A percentile compares a stretch with the other conserved stretches of the same genome.
phyloP scores from a whole-genome alignment of 805 yeast species.

The Saturnispora kantuleensis region DNA sequence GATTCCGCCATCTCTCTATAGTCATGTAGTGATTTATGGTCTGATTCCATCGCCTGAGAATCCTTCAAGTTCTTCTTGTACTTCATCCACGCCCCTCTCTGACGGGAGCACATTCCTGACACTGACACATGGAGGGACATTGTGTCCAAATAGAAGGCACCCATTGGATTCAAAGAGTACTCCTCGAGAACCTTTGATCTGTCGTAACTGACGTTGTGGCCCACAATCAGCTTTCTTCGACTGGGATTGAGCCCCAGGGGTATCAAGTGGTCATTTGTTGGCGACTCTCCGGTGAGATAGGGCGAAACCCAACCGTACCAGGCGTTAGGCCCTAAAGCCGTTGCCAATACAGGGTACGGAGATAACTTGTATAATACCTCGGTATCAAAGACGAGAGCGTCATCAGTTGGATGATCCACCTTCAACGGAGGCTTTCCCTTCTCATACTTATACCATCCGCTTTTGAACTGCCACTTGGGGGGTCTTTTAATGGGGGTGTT shows the following conservation, averaged over 20 bases:
- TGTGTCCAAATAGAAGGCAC: conserved; percentile 78
- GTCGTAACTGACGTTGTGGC: conserved; percentile 88
- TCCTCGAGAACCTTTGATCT: conserved; percentile 82
- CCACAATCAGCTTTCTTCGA: conserved; percentile 46
- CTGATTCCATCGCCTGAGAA: conserved; percentile 13
- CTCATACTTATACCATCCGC: conserved; percentile 81
- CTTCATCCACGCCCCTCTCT: conserved; percentile 67
- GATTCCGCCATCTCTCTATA: conserved; percentile 17
- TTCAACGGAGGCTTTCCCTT: conserved; percentile 40
- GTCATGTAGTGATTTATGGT: conserved; percentile 14
- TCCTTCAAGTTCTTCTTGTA: conserved; percentile 35
- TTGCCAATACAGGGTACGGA: conserved; percentile 68
- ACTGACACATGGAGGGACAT: conserved; percentile 88
- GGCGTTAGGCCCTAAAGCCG: conserved; percentile 64
- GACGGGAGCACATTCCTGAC: conserved; percentile 88
- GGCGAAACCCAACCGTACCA: conserved; percentile 98
- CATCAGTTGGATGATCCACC: conserved; percentile 65
- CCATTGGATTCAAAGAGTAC: conserved; percentile 54
- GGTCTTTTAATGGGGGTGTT: conserved; percentile 33
- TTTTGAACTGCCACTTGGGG: conserved; percentile 39
- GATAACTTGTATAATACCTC: conserved; percentile 75
- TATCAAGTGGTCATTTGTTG: conserved; percentile 50
- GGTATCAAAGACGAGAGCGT: conserved; percentile 75
- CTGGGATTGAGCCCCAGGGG: conserved; percentile 49
- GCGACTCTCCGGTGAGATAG: conserved; percentile 47